phyloP scores from a whole-genome alignment of 345 rosid genomes.

The Passiflora organensis region DNA sequence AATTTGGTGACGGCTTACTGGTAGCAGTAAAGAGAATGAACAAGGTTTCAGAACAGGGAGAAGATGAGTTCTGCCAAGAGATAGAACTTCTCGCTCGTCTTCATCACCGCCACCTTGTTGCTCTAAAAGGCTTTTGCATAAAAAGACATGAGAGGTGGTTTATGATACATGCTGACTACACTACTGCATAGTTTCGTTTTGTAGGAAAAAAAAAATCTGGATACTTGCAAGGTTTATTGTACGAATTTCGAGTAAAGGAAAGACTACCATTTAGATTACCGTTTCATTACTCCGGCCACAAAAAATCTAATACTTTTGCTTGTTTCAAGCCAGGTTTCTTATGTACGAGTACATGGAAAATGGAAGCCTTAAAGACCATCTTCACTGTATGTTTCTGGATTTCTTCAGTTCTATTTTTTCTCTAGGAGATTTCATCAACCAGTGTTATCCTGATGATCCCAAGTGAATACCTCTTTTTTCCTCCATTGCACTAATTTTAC shows the following conservation, averaged over 20 bases:
- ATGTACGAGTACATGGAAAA: slow-evolving; percentile 87
- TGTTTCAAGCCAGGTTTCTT: slow-evolving; percentile 56
- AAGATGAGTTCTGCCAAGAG: slow-evolving; percentile 82
- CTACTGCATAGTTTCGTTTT: no score
- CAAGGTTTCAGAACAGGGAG: slow-evolving; percentile 73
- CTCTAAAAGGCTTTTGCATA: slow-evolving; percentile 84
- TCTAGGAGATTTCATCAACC: no score
- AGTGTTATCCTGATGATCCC: no score
- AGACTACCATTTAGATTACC: no score
- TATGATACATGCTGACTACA: slow-evolving; percentile 4
- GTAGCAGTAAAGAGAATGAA: slow-evolving; percentile 77
- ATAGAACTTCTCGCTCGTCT: slow-evolving; percentile 91
- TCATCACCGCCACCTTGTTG: slow-evolving; percentile 92
- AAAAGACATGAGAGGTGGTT: slow-evolving; percentile 67
- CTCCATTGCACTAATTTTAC: slow-evolving; percentile 11
- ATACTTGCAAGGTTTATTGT: not conserved
- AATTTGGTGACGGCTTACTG: slow-evolving; percentile 60
- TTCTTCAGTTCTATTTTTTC: slow-evolving; percentile 9
- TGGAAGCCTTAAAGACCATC: slow-evolving; percentile 86
- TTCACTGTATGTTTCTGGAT: slow-evolving; percentile 60
- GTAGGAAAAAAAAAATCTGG: no score
- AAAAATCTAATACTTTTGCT: not conserved
- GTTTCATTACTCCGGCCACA: no score
- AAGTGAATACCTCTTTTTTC: not conserved
- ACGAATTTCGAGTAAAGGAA: not conserved